phyloP scores from a whole-genome alignment of 805 yeast genomes.

The Saccharomycopsis sp. region DNA sequence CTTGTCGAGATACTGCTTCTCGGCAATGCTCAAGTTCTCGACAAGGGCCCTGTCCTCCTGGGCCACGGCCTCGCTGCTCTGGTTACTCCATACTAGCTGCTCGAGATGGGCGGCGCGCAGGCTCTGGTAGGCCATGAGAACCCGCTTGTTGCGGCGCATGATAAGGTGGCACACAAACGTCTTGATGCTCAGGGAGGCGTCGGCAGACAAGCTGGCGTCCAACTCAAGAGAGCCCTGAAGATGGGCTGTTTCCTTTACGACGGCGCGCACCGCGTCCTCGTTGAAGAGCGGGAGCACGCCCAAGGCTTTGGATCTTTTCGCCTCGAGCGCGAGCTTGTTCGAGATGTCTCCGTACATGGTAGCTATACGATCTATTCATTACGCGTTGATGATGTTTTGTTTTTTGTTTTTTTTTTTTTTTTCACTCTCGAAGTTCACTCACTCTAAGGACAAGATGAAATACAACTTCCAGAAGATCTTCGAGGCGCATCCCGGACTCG shows the following conservation, averaged over 20 bases:
- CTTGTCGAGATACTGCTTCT: slow-evolving; percentile 64
- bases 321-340: slow-evolving; percentile 73
- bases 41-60: slow-evolving; percentile 22
- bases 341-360: slow-evolving; percentile 86
- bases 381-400: neutral
- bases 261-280: slow-evolving; percentile 57
- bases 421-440: neutral
- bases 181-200: slow-evolving; percentile 20
- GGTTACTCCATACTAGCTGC: slow-evolving; percentile 66
- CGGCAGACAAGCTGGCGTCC: no score
- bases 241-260: slow-evolving; percentile 63
- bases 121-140: slow-evolving; percentile 75
- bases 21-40: slow-evolving; percentile 61
- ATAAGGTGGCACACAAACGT: slow-evolving; percentile 61
- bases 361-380: neutral
- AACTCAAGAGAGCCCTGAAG: slow-evolving; percentile 52
- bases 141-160: slow-evolving; percentile 82
- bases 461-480: neutral
- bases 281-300: slow-evolving; percentile 63
- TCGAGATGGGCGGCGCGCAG: slow-evolving; percentile 60
- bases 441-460: no score
- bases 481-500: neutral
- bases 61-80: slow-evolving; percentile 31
- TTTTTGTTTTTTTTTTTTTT: neutral
- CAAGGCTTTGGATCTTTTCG: slow-evolving; percentile 64